Evolutionary conservation across 2,329 filamentous ascomycete species (phyloP).

Genomic region (Sporothrix humicola): DNA sequence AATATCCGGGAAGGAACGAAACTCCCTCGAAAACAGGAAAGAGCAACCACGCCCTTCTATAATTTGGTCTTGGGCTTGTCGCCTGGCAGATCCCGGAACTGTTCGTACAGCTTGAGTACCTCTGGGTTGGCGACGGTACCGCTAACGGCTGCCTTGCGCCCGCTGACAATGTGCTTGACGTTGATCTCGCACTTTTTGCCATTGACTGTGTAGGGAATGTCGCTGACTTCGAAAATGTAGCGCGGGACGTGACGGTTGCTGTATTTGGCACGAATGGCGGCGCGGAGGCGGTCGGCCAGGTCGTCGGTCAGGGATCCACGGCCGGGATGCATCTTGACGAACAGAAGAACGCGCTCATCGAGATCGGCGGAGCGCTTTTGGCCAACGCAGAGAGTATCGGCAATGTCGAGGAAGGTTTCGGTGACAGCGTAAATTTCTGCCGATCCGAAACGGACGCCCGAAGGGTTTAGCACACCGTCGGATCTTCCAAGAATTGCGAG

Average conservation of each 20-base stretch:
- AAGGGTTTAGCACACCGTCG: slow-evolving; percentile 55
- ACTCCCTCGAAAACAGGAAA: not conserved
- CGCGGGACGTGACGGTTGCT: slow-evolving; percentile 50
- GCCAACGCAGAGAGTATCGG: slow-evolving; percentile 40
- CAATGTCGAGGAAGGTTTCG: slow-evolving; percentile 48
- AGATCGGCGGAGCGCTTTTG: slow-evolving; percentile 34
- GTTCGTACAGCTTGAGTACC: slow-evolving; percentile 44
- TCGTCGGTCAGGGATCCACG: not conserved
- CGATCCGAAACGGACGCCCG: slow-evolving; percentile 54
- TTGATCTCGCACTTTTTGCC: slow-evolving; percentile 54
- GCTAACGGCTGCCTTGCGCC: slow-evolving; percentile 46
- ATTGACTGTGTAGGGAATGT: slow-evolving; percentile 53
- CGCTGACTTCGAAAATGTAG: slow-evolving; percentile 47
- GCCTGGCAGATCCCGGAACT: slow-evolving; percentile 33
- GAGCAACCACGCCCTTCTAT: not conserved
- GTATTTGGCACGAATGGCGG: slow-evolving; percentile 41
- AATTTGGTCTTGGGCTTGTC: slow-evolving; percentile 25
- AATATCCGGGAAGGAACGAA: not conserved
- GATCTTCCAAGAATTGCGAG: slow-evolving; percentile 52
- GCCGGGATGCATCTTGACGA: slow-evolving; percentile 38
- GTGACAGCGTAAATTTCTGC: slow-evolving; percentile 55
- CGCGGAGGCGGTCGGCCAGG: slow-evolving; percentile 40
- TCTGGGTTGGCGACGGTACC: slow-evolving; percentile 50
- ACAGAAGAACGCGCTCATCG: slow-evolving; percentile 41
- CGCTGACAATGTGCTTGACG: slow-evolving; percentile 51